Evolutionary conservation across 768 basidiomycete species (phyloP).

Genomic region (Serendipita vermifera): DNA sequence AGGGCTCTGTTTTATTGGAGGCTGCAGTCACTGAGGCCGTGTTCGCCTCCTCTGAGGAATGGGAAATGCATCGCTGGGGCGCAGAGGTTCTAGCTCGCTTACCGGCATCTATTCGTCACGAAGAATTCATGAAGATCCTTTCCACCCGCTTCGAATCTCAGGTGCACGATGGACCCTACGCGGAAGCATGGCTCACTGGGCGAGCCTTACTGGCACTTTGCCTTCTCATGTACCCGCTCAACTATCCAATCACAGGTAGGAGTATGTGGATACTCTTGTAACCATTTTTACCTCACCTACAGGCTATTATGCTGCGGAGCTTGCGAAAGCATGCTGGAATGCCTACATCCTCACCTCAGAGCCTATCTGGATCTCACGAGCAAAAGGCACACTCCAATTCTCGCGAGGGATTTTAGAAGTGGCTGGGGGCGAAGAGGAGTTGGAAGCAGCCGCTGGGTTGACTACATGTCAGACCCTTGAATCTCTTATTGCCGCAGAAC

Average conservation of each 20-base stretch:
- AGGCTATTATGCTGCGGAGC: constrained; percentile 67
- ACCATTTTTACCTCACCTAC: too few relatives aligned
- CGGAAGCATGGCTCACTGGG: constrained; percentile 41
- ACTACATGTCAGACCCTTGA: too few relatives aligned
- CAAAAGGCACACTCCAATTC: too few relatives aligned
- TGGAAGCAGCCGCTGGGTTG: not conserved
- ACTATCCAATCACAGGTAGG: constrained; percentile 74
- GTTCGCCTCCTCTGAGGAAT: not conserved
- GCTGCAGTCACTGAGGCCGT: not conserved
- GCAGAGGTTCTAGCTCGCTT: constrained; percentile 19
- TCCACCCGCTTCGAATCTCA: constrained; percentile 52
- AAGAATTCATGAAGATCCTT: constrained; percentile 42
- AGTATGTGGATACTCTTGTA: too few relatives aligned
- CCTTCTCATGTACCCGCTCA: constrained; percentile 52
- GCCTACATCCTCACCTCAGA: constrained; percentile 32
- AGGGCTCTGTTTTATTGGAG: constrained; percentile 17
- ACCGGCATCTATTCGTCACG: constrained; percentile 38
- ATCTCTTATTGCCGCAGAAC: not conserved
- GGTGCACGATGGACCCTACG: constrained; percentile 54
- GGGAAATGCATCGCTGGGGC: not conserved
- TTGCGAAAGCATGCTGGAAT: constrained; percentile 73
- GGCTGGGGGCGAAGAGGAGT: not conserved
- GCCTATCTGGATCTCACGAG: too few relatives aligned
- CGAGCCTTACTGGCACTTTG: constrained; percentile 52
- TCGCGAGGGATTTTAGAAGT: not conserved